phyloP scores from a whole-genome alignment of 169 alveolate genomes.

The Prorocentrum cordatum region DNA sequence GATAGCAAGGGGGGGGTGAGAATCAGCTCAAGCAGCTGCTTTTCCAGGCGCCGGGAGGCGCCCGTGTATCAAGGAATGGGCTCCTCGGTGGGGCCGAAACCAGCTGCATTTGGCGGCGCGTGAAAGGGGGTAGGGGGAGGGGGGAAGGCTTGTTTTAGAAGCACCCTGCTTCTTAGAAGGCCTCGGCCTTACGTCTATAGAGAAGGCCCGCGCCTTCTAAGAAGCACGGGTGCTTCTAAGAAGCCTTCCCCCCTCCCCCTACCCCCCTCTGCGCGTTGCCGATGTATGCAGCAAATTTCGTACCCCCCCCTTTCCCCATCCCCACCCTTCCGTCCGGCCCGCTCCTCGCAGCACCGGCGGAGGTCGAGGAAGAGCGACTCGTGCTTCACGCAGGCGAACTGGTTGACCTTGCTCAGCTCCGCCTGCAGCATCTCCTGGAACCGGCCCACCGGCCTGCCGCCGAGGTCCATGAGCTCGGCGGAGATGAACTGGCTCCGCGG shows the following conservation, averaged over 20 bases:
- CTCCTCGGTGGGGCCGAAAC: too few species aligned
- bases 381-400: constrained; percentile 64
- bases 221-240: neutral
- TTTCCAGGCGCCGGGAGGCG: too few species aligned
- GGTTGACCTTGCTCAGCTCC: constrained; percentile 54
- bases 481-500: neutral
- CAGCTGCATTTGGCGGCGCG: too few species aligned
- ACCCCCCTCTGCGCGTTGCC: neutral
- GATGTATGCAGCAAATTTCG: neutral
- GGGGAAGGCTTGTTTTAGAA: too few species aligned
- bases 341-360: constrained; percentile 8
- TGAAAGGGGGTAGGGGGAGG: too few species aligned
- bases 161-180: neutral
- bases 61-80: too few species aligned
- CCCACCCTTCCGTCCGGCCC: neutral
- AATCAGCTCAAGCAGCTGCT: too few species aligned
- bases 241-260: neutral
- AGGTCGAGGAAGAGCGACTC: constrained; percentile 50
- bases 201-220: neutral
- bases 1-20: too few species aligned
- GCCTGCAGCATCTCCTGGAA: constrained; percentile 26
- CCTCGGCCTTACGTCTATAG: neutral
- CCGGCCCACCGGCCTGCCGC: neutral
- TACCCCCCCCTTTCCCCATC: too few species aligned
- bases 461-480: constrained; percentile 13